Percentiles rank a stretch among this genome's conserved stretches.
phyloP scores from a whole-genome alignment of 2,329 filamentous ascomycete species.

The Fusarium tricinctum region DNA sequence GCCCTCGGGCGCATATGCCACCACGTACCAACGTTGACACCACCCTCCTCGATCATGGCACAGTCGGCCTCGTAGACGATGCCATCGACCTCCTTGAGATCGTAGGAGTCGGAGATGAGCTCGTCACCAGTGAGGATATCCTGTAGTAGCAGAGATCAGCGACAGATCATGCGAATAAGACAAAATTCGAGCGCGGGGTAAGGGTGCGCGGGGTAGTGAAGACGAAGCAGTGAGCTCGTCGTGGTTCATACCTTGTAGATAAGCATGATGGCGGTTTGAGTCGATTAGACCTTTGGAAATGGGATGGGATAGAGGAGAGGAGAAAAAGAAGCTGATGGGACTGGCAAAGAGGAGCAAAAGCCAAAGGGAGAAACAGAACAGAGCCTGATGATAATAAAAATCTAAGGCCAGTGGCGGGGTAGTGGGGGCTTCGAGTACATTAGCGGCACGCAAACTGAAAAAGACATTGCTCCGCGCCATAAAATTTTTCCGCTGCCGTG shows the following conservation, averaged over 20 bases:
- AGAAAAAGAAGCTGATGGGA: conserved; percentile 36
- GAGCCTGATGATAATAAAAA: conserved; percentile 49
- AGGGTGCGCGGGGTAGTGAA: conserved; percentile 20
- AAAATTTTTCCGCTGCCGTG: conserved; percentile 25
- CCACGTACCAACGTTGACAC: conserved; percentile 77
- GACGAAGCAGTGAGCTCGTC: not conserved
- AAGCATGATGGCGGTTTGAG: conserved; percentile 73
- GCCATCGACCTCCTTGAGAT: conserved; percentile 83
- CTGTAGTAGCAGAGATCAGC: conserved; percentile 64
- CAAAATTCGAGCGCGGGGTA: conserved; percentile 39
- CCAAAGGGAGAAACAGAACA: conserved; percentile 35
- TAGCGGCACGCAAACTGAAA: conserved; percentile 33
- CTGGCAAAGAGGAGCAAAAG: conserved; percentile 42
- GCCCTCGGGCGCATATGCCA: not conserved
- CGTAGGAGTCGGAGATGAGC: conserved; percentile 95
- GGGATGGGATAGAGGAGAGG: conserved; percentile 27
- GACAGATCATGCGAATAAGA: conserved; percentile 41
- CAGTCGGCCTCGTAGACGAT: conserved; percentile 93
- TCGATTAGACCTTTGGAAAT: conserved; percentile 38
- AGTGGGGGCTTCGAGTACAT: conserved; percentile 41
- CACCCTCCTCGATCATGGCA: conserved; percentile 86
- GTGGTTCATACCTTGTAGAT: conserved; percentile 73
- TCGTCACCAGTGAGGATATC: conserved; percentile 92
- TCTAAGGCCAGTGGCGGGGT: conserved; percentile 48
- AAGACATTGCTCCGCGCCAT: conserved; percentile 18